A percentile compares a stretch with the other conserved stretches of the same genome.
These are phyloP conservation scores for Scytalidium sp. DNA, from an alignment of 2,329 filamentous ascomycete species.

Conservation along the genomic window DNA sequence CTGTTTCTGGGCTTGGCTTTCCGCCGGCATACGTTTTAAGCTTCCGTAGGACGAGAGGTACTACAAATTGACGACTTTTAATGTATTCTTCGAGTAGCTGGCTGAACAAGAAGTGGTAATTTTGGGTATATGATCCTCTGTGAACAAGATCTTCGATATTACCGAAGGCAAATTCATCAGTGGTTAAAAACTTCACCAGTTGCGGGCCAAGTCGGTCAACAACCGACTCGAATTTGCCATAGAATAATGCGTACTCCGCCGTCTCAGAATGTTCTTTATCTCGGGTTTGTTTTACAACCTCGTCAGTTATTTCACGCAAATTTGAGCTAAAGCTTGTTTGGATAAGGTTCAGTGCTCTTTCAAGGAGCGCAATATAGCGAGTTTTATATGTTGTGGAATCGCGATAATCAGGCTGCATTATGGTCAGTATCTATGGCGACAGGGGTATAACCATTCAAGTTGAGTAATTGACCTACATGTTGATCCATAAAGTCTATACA, in stretches of 20 bases:
- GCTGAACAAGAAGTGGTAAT: constrained; percentile 55
- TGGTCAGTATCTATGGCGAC: constrained; percentile 5
- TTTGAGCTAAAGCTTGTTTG: constrained; percentile 25
- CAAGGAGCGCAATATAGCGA: constrained; percentile 78
- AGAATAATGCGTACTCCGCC: constrained; percentile 67
- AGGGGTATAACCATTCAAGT: not conserved
- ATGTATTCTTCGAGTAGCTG: constrained; percentile 51
- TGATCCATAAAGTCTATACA: constrained; percentile 91
- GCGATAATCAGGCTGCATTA: constrained; percentile 68
- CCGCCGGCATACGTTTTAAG: constrained; percentile 38
- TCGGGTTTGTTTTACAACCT: constrained; percentile 61
- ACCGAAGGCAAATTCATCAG: constrained; percentile 40
- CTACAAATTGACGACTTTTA: constrained; percentile 45
- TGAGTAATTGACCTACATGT: constrained; percentile 59
- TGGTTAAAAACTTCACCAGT: constrained; percentile 52
- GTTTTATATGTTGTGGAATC: constrained; percentile 87
- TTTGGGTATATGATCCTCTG: constrained; percentile 54
- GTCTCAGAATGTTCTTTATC: constrained; percentile 66
- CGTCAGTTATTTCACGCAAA: constrained; percentile 51
- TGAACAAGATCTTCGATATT: constrained; percentile 67
- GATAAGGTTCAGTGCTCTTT: constrained; percentile 60
- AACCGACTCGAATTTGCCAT: constrained; percentile 61
- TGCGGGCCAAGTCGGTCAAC: constrained; percentile 56
- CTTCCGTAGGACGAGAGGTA: constrained; percentile 55
- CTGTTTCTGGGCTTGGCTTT: constrained; percentile 18